Evolutionary conservation across 176 grass and related monocot genomes (phyloP), one percentile per base, ranked within the genome.

Genomic region (Phyllostachys edulis): DNA sequence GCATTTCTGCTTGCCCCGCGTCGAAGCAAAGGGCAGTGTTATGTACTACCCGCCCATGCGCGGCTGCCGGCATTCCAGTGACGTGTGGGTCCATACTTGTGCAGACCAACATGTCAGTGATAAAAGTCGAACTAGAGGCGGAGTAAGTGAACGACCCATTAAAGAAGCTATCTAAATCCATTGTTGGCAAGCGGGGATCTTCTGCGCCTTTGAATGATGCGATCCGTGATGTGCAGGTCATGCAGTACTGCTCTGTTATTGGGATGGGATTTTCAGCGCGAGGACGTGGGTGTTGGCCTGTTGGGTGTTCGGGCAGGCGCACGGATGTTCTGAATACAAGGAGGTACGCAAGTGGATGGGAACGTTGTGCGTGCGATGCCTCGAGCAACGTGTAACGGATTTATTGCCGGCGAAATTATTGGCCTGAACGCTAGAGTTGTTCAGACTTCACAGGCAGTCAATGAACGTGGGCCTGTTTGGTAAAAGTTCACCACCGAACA

Each of bases 311-410:
- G 78, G 78, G 32, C 49, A 23, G 42, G 27, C 21, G 71, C 88
- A 54, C 77, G 62, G 70, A 15, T 34, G 69, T 37, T 4, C n/a
- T 4, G 47, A 45, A 21, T 38, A 27, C 46, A 27, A 78, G 4
- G 79, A 36, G 65, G n/a, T 71, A 79, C 79, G 88, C 56, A 61
- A 86, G 81, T 1, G 24, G 60, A 38, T 52, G 78, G 60, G 32
- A 51, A 86, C 84, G 88, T 73, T 79, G 78, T 71, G 54, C 71
- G 45, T 47, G 64, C 71, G 83, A 86, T 54, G 77, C 54, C 78
- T 85, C 83, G 20, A 37, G 71, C 77, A 8, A 4, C 65, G 78
- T 70, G 71, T 13, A 46, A 45, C 18, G 70, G 69, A 12, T 60
- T 76, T 76, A 66, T 69, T 69, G 67, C 52, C 20, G 41, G 0